Evolutionary conservation across 2,329 filamentous ascomycete species (phyloP).

Genomic region (Cytospora paraplurivora): DNA sequence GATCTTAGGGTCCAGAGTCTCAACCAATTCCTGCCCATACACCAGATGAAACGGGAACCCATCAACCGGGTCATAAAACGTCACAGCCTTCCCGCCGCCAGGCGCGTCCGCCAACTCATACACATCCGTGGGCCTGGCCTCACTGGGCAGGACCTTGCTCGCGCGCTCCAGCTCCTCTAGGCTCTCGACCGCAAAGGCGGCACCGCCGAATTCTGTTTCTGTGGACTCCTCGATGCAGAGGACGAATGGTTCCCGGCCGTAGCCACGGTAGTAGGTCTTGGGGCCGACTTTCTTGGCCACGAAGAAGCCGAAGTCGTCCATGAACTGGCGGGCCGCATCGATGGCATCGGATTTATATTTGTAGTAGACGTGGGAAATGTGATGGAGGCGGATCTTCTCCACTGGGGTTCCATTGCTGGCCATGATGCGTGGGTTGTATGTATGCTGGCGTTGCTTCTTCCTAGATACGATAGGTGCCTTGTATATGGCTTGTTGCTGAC

Average conservation of each 20-base stretch:
- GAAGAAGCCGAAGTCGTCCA: constrained; percentile 52
- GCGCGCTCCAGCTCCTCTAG: constrained; percentile 57
- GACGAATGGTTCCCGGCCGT: constrained; percentile 61
- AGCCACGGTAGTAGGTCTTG: constrained; percentile 61
- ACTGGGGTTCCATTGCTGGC: constrained; percentile 28
- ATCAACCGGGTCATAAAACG: constrained; percentile 55
- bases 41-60: constrained; percentile 61
- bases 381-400: constrained; percentile 42
- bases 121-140: constrained; percentile 50
- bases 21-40: constrained; percentile 50
- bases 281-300: constrained; percentile 43
- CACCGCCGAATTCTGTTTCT: constrained; percentile 56
- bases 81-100: constrained; percentile 54
- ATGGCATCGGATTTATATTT: constrained; percentile 51
- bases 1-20: constrained; percentile 42
- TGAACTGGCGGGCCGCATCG: constrained; percentile 44
- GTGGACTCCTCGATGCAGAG: constrained; percentile 54
- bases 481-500: background rate
- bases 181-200: constrained; percentile 59
- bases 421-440: constrained; percentile 27
- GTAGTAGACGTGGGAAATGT: constrained; percentile 51
- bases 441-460: background rate
- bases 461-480: no score
- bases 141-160: constrained; percentile 48
- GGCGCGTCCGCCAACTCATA: constrained; percentile 54